Conservation (phyloP, 768 basidiomycete species). For the Hypsizygus marmoreus region DNA sequence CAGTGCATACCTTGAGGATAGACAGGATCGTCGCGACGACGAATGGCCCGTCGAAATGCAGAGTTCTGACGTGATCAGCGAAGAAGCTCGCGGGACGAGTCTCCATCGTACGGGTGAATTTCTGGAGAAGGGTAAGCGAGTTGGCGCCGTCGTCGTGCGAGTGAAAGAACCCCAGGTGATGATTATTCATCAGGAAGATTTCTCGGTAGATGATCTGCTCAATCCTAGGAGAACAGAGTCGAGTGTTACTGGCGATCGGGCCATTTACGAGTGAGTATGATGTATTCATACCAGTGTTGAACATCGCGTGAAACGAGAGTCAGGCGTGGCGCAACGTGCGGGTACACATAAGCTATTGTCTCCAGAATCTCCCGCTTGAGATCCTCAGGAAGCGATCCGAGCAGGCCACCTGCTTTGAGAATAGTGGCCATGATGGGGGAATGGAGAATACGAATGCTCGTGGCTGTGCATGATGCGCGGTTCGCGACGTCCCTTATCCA, state of each 20-base stretch:
- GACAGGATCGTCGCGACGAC: conserved; percentile 3
- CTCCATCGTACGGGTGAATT: conserved; percentile 6
- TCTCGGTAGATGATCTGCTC: conserved; percentile 21
- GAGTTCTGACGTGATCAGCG: conserved; percentile 12
- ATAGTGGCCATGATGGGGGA: too few species aligned
- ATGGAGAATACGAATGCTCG: too few species aligned
- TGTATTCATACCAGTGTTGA: conserved; percentile 14
- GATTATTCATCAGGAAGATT: too few species aligned
- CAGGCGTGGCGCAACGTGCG: conserved; percentile 11
- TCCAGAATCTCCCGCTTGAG: conserved; percentile 22
- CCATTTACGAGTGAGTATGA: neutral
- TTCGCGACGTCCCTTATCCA: too few species aligned
- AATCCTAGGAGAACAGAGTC: conserved; percentile 6
- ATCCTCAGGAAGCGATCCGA: conserved; percentile 14
- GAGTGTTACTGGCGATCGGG: neutral
- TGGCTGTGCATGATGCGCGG: too few species aligned
- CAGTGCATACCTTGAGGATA: conserved; percentile 10
- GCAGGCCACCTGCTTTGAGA: too few species aligned
- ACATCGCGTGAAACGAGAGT: conserved; percentile 17
- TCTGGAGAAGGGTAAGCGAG: conserved; percentile 5
- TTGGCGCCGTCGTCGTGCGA: neutral
- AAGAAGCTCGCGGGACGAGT: conserved; percentile 16
- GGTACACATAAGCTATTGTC: conserved; percentile 12
- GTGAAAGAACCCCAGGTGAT: too few species aligned
- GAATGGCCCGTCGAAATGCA: conserved; percentile 12